phyloP scores from a whole-genome alignment of 495 filamentous ascomycete species.

The Amorphotheca resinae region DNA sequence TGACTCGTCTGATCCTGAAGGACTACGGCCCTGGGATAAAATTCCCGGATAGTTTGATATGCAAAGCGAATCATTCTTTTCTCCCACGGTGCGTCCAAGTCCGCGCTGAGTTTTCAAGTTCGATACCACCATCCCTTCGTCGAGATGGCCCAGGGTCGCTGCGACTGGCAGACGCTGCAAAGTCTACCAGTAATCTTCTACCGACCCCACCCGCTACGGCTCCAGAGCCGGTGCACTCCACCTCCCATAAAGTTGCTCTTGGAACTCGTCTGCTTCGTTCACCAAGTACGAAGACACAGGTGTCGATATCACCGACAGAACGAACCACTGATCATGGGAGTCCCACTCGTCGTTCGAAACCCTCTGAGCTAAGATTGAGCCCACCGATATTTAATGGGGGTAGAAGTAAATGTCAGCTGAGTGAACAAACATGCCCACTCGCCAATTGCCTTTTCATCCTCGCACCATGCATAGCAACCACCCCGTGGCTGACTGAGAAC shows the following conservation, averaged over 20 bases:
- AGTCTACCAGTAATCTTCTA: background rate
- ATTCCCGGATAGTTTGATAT: conserved; percentile 29
- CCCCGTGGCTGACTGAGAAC: conserved; percentile 30
- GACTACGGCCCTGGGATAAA: conserved; percentile 53
- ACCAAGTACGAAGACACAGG: background rate
- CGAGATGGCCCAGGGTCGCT: conserved; percentile 5
- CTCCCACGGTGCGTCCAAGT: conserved; percentile 12
- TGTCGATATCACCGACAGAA: too few relatives aligned
- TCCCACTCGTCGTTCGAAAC: background rate
- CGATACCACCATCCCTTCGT: background rate
- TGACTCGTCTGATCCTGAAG: conserved; percentile 73
- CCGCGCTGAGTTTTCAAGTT: conserved; percentile 3
- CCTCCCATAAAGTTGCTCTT: background rate
- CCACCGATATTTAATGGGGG: background rate
- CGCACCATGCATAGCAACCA: conserved; percentile 30
- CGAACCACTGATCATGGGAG: too few relatives aligned
- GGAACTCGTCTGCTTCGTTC: background rate
- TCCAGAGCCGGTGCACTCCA: background rate
- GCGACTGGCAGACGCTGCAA: background rate
- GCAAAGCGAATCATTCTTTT: conserved; percentile 21
- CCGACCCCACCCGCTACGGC: background rate
- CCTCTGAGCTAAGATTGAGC: background rate
- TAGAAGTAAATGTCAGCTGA: conserved; percentile 12
- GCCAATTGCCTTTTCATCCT: conserved; percentile 30
- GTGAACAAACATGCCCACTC: conserved; percentile 23